Evolutionary conservation across 2,329 filamentous ascomycete genomes (phyloP), one percentile per base, ranked within the genome.

Genomic region (Hortaea werneckii): DNA sequence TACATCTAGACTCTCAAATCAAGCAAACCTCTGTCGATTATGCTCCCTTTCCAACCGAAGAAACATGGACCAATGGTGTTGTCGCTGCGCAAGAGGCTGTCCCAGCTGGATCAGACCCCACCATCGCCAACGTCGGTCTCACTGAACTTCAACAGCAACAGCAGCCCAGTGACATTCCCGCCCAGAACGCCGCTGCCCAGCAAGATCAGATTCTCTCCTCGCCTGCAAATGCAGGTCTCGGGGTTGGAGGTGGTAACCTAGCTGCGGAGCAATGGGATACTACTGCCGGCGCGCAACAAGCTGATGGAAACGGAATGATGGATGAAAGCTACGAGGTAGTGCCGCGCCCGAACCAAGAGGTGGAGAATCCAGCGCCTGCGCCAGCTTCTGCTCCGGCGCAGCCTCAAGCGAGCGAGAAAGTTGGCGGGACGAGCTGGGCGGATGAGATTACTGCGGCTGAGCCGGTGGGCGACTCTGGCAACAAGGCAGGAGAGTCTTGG

Each of bases 291-390:
- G 67, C 72, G 20, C 68, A 71, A 42, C 69, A 74, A 45, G 68
- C 73, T 44, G 69, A 73, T 20, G 32, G 32, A 9, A 61, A 73
- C 45, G 69, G 74, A 26, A 35, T 35, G 32, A 61, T 74, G 37
- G 70, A 73, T 28, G 85, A 89, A 54, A 77, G 74, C 44, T 92
- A 86, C 78, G 83, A 94, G 49, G 79, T 87, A 63, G 73, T 86
- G 39, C 79, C 86, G 43, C 79, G 83, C 46, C 79, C 89, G 59
- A 76, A 82, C 40, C 69, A 78, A 43, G 87, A 94, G 72, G 82
- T 83, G 5, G 85, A 92, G 50, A 79, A 75, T 34, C 79, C 78
- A 34, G 68, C 74, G 40, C 52, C 62, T 13, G 65, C 66, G 10
- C 60, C 65, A 13, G 78, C 79, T n/a, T 77, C 80, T 40, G 79